Percentiles rank a stretch among this genome's conserved stretches.
Evolutionary conservation across 1,284 basidiomycete species (phyloP).

Genomic region (Boletus semigastroideus): DNA sequence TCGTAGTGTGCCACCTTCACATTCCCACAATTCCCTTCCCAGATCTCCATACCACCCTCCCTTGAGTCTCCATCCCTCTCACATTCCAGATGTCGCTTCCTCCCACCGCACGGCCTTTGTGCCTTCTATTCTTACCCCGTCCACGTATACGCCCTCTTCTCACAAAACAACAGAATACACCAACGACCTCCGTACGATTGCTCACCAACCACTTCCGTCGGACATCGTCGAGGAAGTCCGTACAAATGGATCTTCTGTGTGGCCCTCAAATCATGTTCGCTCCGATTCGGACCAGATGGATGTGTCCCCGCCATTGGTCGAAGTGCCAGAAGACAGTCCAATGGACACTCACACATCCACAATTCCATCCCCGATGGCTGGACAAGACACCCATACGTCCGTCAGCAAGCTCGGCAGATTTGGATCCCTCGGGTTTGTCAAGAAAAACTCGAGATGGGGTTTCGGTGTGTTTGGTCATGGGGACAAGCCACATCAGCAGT

Average conservation of each 20-base stretch:
- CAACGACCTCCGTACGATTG: slow-evolving; percentile 34
- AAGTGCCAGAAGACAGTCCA: slow-evolving; percentile 41
- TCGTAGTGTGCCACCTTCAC: slow-evolving; percentile 58
- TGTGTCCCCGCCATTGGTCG: slow-evolving; percentile 46
- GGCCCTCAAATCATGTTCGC: slow-evolving; percentile 33
- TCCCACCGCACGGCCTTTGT: slow-evolving; percentile 61
- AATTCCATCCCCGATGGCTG: slow-evolving; percentile 41
- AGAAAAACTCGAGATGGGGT: slow-evolving; percentile 65
- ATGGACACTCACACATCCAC: slow-evolving; percentile 56
- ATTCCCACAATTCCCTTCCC: slow-evolving; percentile 49
- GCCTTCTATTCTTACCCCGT: slow-evolving; percentile 39
- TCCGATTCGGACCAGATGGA: slow-evolving; percentile 64
- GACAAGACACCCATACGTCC: slow-evolving; percentile 38
- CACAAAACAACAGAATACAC: slow-evolving; percentile 38
- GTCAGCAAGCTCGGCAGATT: slow-evolving; percentile 55
- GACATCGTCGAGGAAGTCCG: slow-evolving; percentile 42
- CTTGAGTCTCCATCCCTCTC: slow-evolving; percentile 32
- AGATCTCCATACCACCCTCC: slow-evolving; percentile 37
- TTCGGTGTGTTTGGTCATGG: slow-evolving; percentile 73
- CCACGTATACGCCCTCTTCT: slow-evolving; percentile 33
- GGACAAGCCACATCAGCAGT: slow-evolving; percentile 63
- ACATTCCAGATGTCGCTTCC: slow-evolving; percentile 48
- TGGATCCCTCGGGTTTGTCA: slow-evolving; percentile 55
- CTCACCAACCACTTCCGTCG: slow-evolving; percentile 31
- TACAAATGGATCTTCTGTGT: slow-evolving; percentile 28